Evolutionary conservation across 176 grass and related monocot species (phyloP).

Genomic region (Otatea glauca): DNA sequence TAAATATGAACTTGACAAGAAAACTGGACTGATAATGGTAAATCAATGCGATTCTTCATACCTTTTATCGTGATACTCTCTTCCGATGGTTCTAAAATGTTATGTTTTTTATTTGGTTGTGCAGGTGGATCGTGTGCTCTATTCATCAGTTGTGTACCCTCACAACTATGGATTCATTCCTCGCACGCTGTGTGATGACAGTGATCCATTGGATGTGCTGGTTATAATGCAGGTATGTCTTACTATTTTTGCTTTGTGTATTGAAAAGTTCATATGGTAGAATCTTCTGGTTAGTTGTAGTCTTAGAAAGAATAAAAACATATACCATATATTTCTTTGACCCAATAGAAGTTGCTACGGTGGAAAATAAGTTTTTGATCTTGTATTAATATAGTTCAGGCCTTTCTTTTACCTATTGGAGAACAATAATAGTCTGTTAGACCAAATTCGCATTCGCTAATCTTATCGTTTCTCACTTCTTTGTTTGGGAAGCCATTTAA

Average conservation of each 20-base stretch:
- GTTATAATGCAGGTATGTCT: conserved; percentile 92
- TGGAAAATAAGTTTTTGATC: neutral
- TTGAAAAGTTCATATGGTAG: neutral
- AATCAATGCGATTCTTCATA: neutral
- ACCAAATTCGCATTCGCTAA: neutral
- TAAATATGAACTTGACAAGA: conserved; percentile 99
- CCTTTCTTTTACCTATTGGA: conserved; percentile 2
- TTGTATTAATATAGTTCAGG: neutral
- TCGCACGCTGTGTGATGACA: conserved; percentile 95
- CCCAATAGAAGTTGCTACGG: neutral
- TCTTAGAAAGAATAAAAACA: neutral
- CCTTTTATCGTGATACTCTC: neutral
- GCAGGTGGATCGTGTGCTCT: conserved; percentile 92
- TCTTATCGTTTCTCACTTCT: neutral
- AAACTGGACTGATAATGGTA: conserved; percentile 96
- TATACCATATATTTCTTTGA: neutral
- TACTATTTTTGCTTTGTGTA: neutral
- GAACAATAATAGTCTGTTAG: neutral
- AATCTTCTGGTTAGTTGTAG: neutral
- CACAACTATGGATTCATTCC: conserved; percentile 99
- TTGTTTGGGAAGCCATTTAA: neutral
- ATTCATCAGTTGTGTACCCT: conserved; percentile 96
- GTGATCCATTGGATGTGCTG: conserved; percentile 92
- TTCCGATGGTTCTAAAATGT: neutral
- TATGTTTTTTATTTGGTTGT: conserved; percentile 24